Percentiles rank a stretch among this genome's conserved stretches.
Evolutionary conservation across 1,284 basidiomycete genomes (phyloP).

Genomic region (Rhodotorula mucilaginosa): DNA sequence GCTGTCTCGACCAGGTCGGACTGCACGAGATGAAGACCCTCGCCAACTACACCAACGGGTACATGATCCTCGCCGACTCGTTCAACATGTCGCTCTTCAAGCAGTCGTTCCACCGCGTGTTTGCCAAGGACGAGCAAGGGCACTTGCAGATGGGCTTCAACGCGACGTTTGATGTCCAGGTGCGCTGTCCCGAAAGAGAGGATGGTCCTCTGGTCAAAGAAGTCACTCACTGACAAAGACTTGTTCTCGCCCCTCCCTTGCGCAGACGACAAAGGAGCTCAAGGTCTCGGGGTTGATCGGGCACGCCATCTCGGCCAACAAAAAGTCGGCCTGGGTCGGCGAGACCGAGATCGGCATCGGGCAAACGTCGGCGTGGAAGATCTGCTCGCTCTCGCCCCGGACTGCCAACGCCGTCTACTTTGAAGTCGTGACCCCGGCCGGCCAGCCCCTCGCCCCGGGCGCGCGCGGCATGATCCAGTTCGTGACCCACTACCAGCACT

Average conservation of each 20-base stretch:
- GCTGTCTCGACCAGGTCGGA: conserved; percentile 97
- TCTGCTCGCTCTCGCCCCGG: conserved; percentile 84
- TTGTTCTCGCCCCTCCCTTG: too few relatives aligned
- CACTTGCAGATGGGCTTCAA: conserved; percentile 98
- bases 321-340: conserved; percentile 94
- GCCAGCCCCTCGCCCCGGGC: conserved; percentile 84
- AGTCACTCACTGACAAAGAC: too few relatives aligned
- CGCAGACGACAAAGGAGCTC: conserved; percentile 93
- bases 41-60: conserved; percentile 92
- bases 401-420: conserved; percentile 94
- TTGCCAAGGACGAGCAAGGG: conserved; percentile 91
- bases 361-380: conserved; percentile 98
- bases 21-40: conserved; percentile 96
- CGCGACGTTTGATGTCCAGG: conserved; percentile 96
- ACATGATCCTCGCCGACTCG: conserved; percentile 93
- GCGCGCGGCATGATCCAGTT: conserved; percentile 96
- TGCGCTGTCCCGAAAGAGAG: conserved; percentile 47
- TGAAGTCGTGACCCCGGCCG: conserved; percentile 98
- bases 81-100: conserved; percentile 99
- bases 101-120: conserved; percentile 90
- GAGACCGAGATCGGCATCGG: conserved; percentile 99
- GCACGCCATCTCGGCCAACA: conserved; percentile 93
- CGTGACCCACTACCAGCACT: conserved; percentile 97
- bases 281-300: conserved; percentile 98
- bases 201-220: too few relatives aligned